Conservation (phyloP, 2,329 filamentous ascomycete species). For the Hirsutella thompsonii region DNA sequence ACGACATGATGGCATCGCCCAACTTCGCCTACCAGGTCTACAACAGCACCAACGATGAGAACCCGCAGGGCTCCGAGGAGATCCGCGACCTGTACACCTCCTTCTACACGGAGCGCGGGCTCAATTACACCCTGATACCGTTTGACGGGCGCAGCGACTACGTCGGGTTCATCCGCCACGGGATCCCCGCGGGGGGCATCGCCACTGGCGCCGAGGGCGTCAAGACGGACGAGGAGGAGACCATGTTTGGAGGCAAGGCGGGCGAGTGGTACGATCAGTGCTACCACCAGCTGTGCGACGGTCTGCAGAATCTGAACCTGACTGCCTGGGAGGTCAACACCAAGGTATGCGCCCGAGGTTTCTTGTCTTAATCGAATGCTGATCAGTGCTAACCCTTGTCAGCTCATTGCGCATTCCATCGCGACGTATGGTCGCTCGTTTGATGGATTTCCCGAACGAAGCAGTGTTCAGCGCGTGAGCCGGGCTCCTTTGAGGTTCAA, state of each 20-base stretch:
- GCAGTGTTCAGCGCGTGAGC: conserved; percentile 14
- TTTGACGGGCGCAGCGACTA: conserved; percentile 77
- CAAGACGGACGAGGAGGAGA: conserved; percentile 55
- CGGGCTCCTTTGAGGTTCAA: conserved; percentile 23
- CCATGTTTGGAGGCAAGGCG: conserved; percentile 57
- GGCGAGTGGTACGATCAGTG: conserved; percentile 46
- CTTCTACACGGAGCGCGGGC: conserved; percentile 49
- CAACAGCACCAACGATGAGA: conserved; percentile 55
- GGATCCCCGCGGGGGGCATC: conserved; percentile 63
- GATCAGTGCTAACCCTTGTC: not conserved
- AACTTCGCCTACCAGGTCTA: conserved; percentile 59
- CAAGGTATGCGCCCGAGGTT: conserved; percentile 27
- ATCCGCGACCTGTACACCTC: conserved; percentile 54
- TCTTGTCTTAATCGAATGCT: conserved; percentile 7
- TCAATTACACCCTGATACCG: conserved; percentile 56
- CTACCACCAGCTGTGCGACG: conserved; percentile 51
- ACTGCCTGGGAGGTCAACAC: conserved; percentile 50
- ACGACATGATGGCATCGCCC: conserved; percentile 56
- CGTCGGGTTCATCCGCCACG: conserved; percentile 59
- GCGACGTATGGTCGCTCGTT: conserved; percentile 56
- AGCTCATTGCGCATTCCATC: conserved; percentile 60
- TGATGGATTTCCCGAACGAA: conserved; percentile 48
- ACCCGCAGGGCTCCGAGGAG: conserved; percentile 59
- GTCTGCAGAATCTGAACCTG: conserved; percentile 41
- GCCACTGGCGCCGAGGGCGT: conserved; percentile 66